phyloP scores from a whole-genome alignment of 345 rosid genomes.

The Draba incana region DNA sequence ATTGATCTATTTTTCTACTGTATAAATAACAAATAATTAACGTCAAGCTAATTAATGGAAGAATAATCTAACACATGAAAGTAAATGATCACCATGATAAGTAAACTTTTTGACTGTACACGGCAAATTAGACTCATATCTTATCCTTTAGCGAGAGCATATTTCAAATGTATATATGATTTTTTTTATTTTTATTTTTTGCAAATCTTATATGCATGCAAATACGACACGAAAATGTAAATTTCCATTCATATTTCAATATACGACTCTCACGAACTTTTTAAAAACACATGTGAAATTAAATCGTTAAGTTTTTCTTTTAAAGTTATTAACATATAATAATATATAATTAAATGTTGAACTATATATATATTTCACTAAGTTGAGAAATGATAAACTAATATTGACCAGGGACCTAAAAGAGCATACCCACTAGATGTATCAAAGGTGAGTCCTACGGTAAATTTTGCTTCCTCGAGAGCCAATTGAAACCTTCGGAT shows the following conservation, averaged over 20 bases:
- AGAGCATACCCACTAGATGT: slow-evolving; percentile 58
- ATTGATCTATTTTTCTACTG: not conserved
- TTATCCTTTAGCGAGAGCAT: not conserved
- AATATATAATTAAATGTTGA: too few species aligned
- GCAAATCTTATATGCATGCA: not conserved
- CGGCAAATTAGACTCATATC: not conserved
- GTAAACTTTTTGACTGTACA: too few species aligned
- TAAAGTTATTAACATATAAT: not conserved
- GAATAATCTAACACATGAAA: not conserved
- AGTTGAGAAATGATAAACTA: not conserved
- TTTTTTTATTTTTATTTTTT: too few species aligned
- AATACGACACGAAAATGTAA: not conserved
- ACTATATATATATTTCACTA: too few species aligned
- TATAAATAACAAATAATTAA: not conserved
- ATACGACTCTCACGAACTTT: not conserved
- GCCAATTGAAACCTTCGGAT: slow-evolving; percentile 54
- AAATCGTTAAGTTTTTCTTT: not conserved
- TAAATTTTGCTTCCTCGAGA: slow-evolving; percentile 67
- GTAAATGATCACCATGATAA: not conserved
- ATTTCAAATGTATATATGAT: too few species aligned
- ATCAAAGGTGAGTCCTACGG: slow-evolving; percentile 88
- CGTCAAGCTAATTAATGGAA: not conserved
- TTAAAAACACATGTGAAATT: not conserved
- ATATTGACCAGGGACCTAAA: not conserved
- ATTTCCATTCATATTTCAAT: not conserved